Percentiles rank a stretch among this genome's conserved stretches.
Evolutionary conservation across 352 stramenopile species (phyloP).

Genomic region (Globisporangium spinosum): DNA sequence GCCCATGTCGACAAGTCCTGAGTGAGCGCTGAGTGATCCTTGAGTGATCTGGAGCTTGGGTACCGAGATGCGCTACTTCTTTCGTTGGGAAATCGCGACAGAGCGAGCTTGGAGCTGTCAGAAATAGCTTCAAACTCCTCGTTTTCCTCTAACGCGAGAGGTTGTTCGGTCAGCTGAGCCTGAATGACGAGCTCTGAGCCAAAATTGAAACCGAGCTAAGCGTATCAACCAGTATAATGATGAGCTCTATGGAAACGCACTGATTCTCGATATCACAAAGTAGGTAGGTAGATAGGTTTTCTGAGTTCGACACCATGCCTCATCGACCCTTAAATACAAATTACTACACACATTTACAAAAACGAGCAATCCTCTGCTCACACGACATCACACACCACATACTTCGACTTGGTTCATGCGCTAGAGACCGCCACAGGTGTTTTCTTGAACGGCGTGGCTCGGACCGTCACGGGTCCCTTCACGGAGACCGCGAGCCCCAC

Average conservation of each 20-base stretch:
- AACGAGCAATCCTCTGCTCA: neutral
- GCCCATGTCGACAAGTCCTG: constrained; percentile 22
- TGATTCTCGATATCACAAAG: neutral
- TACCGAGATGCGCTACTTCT: neutral
- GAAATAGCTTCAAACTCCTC: neutral
- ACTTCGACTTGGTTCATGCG: neutral
- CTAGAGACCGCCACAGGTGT: neutral
- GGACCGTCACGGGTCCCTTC: constrained; percentile 33
- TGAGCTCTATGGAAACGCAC: neutral
- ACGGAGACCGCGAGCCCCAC: constrained; percentile 29
- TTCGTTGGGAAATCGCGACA: neutral
- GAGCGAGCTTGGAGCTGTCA: neutral
- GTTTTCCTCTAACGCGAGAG: neutral
- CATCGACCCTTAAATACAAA: neutral
- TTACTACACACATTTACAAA: neutral
- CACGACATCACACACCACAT: neutral
- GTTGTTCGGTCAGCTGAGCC: too few relatives aligned
- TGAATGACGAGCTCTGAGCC: too few relatives aligned
- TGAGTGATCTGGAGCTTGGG: neutral
- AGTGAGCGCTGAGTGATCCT: neutral
- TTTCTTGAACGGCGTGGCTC: constrained; percentile 11
- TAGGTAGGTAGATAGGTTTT: neutral
- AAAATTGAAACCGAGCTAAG: too few relatives aligned
- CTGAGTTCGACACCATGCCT: neutral
- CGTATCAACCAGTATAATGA: too few relatives aligned